Base-by-base conservation (phyloP, 352 stramenopile genomes). In the Saprolegnia parasitica region DNA sequence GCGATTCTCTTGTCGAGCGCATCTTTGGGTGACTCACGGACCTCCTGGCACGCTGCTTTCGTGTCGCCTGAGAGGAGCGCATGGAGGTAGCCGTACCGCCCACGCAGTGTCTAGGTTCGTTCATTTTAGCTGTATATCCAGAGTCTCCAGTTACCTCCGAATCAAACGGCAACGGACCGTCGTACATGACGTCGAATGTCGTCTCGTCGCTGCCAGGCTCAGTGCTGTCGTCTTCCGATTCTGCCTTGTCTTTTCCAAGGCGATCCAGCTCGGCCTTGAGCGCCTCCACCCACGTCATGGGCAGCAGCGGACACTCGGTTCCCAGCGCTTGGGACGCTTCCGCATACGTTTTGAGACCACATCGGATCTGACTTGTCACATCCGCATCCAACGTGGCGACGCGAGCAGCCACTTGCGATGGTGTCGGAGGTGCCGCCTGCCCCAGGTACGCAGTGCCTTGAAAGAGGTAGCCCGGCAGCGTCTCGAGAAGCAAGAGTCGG, bases 281-380 rank as follows among this genome's bases (percentile, higher is more conserved):
- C 29, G 29, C 29, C 49, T 37, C 54, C 6, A 61, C 54, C 20
- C 24, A 68, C 62, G 8, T 18, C 24, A 18, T 15, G 11, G 62
- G 62, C 24, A 68, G 42, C 13, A 46, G 39, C 6, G 62, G 47
- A 18, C 29, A 61, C 13, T 68, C 62, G n/a, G 21, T 57, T 11
- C 35, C 10, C 15, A 68, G 62, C 20, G 35, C 29, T 39, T 10
- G 18, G 13, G 62, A 13, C 45, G 62, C 62, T 2, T 61, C 47
- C 16, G 62, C 0, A 24, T 61, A 68, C 29, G 47, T 50, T 35
- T 8, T 26, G 39, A 68, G 21, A 5, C 39, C 62, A 26, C 24
- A n/a, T 23, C 42, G 32, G 9, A 68, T 57, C 35, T 68, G 40
- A 8, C 26, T 61, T 8, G 21, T 13, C n/a, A 37, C 42, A 40